Percentiles rank a stretch among this genome's conserved stretches.
Evolutionary conservation across 495 filamentous ascomycete species (phyloP).

Genomic region (Trichoderma erinaceum): DNA sequence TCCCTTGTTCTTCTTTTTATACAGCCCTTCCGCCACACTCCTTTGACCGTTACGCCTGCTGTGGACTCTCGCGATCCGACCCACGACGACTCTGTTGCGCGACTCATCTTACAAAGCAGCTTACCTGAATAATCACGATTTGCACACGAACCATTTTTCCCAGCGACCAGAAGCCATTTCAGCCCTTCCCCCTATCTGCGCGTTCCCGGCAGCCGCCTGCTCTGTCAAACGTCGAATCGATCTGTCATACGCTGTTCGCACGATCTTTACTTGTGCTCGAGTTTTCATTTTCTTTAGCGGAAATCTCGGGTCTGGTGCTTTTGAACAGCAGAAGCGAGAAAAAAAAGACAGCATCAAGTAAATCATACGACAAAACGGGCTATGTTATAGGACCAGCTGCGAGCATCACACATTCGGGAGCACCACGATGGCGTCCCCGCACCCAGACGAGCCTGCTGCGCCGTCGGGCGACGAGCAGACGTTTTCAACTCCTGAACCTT

Average conservation of each 20-base stretch:
- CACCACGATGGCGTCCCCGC: constrained; percentile 19
- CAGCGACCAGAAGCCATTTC: background rate
- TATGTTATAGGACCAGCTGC: constrained; percentile 17
- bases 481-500: constrained; percentile 27
- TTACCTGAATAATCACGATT: background rate
- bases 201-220: background rate
- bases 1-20: background rate
- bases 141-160: background rate
- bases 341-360: background rate
- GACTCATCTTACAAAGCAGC: constrained; percentile 1
- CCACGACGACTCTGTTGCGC: constrained; percentile 3
- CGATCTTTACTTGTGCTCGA: background rate
- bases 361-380: background rate
- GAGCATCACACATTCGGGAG: background rate
- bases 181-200: background rate
- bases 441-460: constrained; percentile 29
- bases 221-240: constrained; percentile 11
- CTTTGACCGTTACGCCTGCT: background rate
- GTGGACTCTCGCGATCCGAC: constrained; percentile 11
- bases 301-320: background rate
- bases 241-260: constrained; percentile 9
- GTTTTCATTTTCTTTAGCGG: background rate
- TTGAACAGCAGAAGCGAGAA: background rate
- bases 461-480: constrained; percentile 33
- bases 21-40: background rate